phyloP scores from a whole-genome alignment of 345 rosid species.

The Sonneratia caseolaris region DNA sequence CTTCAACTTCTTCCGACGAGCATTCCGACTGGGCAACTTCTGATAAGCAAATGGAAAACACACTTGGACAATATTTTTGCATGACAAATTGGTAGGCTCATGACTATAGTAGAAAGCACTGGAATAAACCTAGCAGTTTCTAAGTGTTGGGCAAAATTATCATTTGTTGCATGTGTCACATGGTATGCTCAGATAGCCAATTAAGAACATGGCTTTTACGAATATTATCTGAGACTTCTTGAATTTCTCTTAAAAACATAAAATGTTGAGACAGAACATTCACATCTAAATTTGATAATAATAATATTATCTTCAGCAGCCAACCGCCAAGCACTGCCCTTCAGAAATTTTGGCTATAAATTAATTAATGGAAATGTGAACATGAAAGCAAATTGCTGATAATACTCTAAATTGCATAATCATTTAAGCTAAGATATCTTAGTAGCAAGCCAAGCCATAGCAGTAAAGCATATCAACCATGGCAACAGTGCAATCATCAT shows the following conservation, averaged over 20 bases:
- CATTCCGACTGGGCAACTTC: constrained; percentile 79
- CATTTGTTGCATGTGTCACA: not conserved
- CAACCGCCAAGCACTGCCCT: not conserved
- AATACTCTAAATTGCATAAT: not conserved
- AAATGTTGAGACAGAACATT: not conserved
- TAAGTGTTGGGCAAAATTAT: not conserved
- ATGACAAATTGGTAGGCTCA: not conserved
- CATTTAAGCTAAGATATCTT: not conserved
- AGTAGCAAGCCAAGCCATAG: not conserved
- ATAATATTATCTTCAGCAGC: not conserved
- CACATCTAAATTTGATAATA: not conserved
- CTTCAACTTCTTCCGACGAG: constrained; percentile 84
- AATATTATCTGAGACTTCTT: not conserved
- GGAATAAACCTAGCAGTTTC: not conserved
- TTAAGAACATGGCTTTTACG: not conserved
- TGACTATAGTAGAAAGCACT: not conserved
- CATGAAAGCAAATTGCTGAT: not conserved
- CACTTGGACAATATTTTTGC: not conserved
- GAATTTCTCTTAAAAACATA: not conserved
- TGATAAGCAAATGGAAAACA: constrained; percentile 16
- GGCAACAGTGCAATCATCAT: not conserved
- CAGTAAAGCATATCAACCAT: not conserved
- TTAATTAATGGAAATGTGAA: not conserved
- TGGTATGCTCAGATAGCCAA: not conserved
- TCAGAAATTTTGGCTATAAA: not conserved